phyloP scores from a whole-genome alignment of 768 basidiomycete genomes.

The Amyloporia xantha region DNA sequence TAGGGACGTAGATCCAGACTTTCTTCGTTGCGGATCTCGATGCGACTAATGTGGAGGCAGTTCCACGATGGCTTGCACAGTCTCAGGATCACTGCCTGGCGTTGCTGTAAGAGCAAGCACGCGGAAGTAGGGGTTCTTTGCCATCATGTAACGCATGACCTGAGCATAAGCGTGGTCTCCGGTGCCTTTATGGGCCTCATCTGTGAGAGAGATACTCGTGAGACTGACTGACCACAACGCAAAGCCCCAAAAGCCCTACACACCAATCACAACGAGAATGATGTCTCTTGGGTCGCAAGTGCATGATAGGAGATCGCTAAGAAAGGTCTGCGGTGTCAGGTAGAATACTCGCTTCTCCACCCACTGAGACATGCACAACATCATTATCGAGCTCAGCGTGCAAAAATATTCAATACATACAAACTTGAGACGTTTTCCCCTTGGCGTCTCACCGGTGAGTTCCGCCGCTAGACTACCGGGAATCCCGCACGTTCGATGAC shows the following conservation, averaged over 20 bases:
- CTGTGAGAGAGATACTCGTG: too few species aligned
- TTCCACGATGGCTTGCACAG: constrained; percentile 89
- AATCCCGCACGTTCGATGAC: constrained; percentile 90
- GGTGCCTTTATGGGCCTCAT: constrained; percentile 92
- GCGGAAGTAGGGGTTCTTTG: constrained; percentile 90
- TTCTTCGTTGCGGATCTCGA: constrained; percentile 90
- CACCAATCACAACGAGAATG: constrained; percentile 83
- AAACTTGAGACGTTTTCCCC: constrained; percentile 45
- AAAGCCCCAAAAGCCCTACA: too few species aligned
- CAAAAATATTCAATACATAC: constrained; percentile 50
- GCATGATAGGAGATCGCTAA: constrained; percentile 74
- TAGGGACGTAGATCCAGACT: constrained; percentile 84
- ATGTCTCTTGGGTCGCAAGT: constrained; percentile 76
- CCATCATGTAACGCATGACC: constrained; percentile 84
- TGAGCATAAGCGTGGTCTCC: constrained; percentile 92
- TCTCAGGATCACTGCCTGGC: constrained; percentile 78
- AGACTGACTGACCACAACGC: too few species aligned
- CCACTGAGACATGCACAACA: constrained; percentile 39
- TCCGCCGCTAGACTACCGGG: constrained; percentile 81
- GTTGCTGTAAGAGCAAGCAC: constrained; percentile 93
- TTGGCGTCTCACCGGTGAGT: constrained; percentile 71
- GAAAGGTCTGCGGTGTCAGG: constrained; percentile 92
- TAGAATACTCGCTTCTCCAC: constrained; percentile 81
- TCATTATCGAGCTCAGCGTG: too few species aligned
- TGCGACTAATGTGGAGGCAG: constrained; percentile 86